These are phyloP conservation scores for Tephrocybe sp. DNA, from an alignment of 768 basidiomycete genomes.

Conservation along the genomic window DNA sequence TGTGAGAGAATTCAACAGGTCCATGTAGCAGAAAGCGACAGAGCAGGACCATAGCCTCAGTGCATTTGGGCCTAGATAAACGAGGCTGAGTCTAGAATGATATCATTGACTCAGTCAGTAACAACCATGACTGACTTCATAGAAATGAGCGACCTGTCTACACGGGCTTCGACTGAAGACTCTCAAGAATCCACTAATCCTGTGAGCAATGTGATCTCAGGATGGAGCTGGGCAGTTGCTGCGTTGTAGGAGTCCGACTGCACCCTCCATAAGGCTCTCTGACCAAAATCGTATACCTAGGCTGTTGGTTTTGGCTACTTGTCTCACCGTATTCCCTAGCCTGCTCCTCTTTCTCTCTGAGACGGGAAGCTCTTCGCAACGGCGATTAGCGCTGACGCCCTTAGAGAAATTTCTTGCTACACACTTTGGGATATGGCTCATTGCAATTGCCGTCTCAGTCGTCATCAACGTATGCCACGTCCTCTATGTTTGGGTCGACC, in stretches of 20 bases:
- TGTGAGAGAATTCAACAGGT: too few species aligned
- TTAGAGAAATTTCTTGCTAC: constrained; percentile 69
- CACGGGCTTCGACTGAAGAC: not conserved
- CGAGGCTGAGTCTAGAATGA: too few species aligned
- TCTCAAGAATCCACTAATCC: not conserved
- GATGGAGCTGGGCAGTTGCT: constrained; percentile 30
- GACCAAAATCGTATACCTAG: constrained; percentile 15
- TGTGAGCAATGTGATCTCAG: constrained; percentile 19
- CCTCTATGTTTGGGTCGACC: not conserved
- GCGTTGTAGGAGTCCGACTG: constrained; percentile 26
- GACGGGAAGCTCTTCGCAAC: constrained; percentile 33
- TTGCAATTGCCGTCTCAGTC: constrained; percentile 53
- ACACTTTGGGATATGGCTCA: constrained; percentile 65
- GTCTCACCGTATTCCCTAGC: constrained; percentile 55
- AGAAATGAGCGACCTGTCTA: constrained; percentile 18
- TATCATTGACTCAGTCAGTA: too few species aligned
- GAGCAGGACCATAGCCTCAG: not conserved
- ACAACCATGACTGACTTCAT: constrained; percentile 15
- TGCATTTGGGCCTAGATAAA: too few species aligned
- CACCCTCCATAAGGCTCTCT: constrained; percentile 15
- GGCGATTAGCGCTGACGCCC: constrained; percentile 48
- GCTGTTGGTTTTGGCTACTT: constrained; percentile 20
- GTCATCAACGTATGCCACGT: constrained; percentile 52
- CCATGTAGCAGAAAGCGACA: too few species aligned
- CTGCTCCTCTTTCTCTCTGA: constrained; percentile 68